Evolutionary conservation across 2,329 filamentous ascomycete genomes (phyloP), one percentile per base, ranked within the genome.

Genomic region (Pyrenophora teres): DNA sequence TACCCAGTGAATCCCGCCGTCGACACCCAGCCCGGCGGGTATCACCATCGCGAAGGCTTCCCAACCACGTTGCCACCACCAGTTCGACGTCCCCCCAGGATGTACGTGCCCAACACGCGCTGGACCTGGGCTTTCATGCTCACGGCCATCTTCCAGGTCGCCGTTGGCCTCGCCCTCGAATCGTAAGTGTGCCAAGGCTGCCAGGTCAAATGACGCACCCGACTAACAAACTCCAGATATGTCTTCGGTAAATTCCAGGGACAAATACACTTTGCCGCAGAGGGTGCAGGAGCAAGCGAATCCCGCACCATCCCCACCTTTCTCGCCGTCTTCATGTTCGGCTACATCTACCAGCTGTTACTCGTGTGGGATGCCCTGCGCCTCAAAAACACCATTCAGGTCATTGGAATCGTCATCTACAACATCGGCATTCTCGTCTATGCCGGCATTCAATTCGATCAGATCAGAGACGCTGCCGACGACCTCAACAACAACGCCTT

Each of bases 341-440:
- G 91, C 55, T 97, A 96, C 77, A 75, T 99, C 51, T 99, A 97
- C 77, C 87, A 96, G 70, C 78, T 97, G 27, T 78, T 95, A 23
- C 81, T 99, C 46, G 89, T 94, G 10, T 97, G 92, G 83, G 94
- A 99, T 78, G 94, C 93, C 13, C 81, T 99, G 52, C 87, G 92
- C 57, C 81, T 93, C 70, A 97, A 97, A 76, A 99, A 99, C 77
- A 99, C 94, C 9, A 99, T 99, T 80, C 94, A 99, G 75, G 83
- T 97, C 72, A 97, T 99, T 64, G 94, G 94, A 38, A 82, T 99
- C 25, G 96, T 93, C 76, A 78, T 95, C 51, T 94, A 94, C 77
- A 97, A 99, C 75, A 76, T 94, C 27, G 93, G 91, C 35, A 85
- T 99, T 62, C 82, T 97, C 68, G 86, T 97, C 57, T 99, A 99